These are phyloP conservation scores for Fonsecaea pedrosoi DNA, from an alignment of 2,329 filamentous ascomycete genomes.

Conservation along the genomic window DNA sequence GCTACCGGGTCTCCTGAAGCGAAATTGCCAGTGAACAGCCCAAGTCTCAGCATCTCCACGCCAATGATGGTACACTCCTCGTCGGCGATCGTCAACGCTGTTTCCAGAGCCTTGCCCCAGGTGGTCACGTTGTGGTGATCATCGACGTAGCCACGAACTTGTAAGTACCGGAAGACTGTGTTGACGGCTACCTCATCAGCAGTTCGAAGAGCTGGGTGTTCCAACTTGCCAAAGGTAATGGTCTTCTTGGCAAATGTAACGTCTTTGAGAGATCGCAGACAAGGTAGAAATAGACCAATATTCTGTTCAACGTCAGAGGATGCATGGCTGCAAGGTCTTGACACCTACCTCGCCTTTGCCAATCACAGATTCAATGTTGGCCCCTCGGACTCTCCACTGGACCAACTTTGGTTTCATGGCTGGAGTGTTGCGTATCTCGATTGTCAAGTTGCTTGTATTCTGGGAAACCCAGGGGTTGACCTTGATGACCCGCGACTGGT, in stretches of 20 bases:
- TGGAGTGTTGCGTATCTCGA: slow-evolving; percentile 66
- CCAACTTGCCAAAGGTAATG: slow-evolving; percentile 51
- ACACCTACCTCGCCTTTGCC: slow-evolving; percentile 40
- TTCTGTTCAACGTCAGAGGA: slow-evolving; percentile 36
- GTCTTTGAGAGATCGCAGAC: slow-evolving; percentile 71
- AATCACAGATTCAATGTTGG: slow-evolving; percentile 27
- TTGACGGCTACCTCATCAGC: slow-evolving; percentile 76
- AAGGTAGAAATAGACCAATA: slow-evolving; percentile 32
- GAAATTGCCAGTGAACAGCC: slow-evolving; percentile 75
- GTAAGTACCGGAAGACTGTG: slow-evolving; percentile 85
- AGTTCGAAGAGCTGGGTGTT: slow-evolving; percentile 53
- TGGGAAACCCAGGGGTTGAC: slow-evolving; percentile 85
- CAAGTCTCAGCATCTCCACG: slow-evolving; percentile 81
- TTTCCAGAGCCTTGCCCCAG: slow-evolving; percentile 82
- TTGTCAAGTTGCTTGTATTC: slow-evolving; percentile 66
- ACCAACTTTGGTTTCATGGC: slow-evolving; percentile 61
- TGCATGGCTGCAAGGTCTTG: neutral
- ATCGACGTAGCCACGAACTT: slow-evolving; percentile 84
- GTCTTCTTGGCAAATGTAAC: slow-evolving; percentile 73
- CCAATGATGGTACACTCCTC: slow-evolving; percentile 83
- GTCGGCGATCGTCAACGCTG: slow-evolving; percentile 69
- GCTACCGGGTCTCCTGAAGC: slow-evolving; percentile 51
- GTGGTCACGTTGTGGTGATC: slow-evolving; percentile 76
- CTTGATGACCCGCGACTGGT: slow-evolving; percentile 77
- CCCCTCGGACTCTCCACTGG: slow-evolving; percentile 76